A percentile compares a stretch with the other conserved stretches of the same genome.
Evolutionary conservation across 805 yeast species (phyloP).

Genomic region (Candida wancherniae): DNA sequence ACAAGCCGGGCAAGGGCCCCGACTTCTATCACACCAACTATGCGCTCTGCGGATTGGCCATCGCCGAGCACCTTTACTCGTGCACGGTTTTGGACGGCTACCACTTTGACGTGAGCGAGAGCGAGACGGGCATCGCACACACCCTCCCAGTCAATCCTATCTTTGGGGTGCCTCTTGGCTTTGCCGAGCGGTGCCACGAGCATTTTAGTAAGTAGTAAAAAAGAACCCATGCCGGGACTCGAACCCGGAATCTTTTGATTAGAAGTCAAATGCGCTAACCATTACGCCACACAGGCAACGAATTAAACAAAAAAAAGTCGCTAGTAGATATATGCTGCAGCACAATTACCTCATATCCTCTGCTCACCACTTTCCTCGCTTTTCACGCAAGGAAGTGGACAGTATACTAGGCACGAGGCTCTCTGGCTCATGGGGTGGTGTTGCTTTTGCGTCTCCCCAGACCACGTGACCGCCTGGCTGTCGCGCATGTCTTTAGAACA

Average conservation of each 20-base stretch:
- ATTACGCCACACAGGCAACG: constrained; percentile 19
- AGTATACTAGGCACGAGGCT: too few species aligned
- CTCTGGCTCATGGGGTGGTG: too few species aligned
- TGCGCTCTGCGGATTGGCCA: constrained; percentile 68
- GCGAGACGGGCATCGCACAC: constrained; percentile 8
- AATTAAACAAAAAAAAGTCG: too few species aligned
- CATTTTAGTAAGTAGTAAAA: constrained; percentile 3
- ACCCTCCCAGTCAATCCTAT: constrained; percentile 15
- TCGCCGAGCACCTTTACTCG: constrained; percentile 40
- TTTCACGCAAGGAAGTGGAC: too few species aligned
- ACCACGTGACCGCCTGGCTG: too few species aligned
- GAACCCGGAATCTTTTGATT: constrained; percentile 21
- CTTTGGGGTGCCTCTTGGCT: constrained; percentile 50
- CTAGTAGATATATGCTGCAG: too few species aligned
- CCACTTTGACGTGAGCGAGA: constrained; percentile 4
- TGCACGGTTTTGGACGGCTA: constrained; percentile 2
- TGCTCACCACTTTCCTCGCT: too few species aligned
- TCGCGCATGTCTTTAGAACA: too few species aligned
- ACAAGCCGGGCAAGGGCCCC: constrained; percentile 76
- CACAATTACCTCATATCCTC: too few species aligned
- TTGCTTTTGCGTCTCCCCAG: too few species aligned
- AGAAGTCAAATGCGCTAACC: constrained; percentile 21
- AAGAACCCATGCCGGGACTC: constrained; percentile 20
- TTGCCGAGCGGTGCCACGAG: constrained; percentile 25
- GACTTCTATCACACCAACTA: constrained; percentile 94